These are phyloP conservation scores for Collybia mongolica DNA, from an alignment of 768 basidiomycete species.

Conservation along the genomic window DNA sequence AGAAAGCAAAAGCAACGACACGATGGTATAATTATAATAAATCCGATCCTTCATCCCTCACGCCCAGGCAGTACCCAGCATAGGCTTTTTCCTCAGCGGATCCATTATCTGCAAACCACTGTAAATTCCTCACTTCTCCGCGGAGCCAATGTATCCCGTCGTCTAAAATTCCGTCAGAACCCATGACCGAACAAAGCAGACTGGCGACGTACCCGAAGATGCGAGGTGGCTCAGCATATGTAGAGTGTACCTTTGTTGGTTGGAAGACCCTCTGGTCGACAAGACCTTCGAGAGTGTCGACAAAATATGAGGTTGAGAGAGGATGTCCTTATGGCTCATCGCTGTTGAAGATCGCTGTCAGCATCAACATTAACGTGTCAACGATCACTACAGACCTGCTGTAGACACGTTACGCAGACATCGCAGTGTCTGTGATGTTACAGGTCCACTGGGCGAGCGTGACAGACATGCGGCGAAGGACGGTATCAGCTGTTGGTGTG, in stretches of 20 bases:
- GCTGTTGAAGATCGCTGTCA: background rate
- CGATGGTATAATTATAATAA: too few relatives aligned
- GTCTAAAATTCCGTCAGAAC: background rate
- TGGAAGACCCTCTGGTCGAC: slow-evolving; percentile 6
- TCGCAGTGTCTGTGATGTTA: slow-evolving; percentile 13
- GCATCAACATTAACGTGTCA: background rate
- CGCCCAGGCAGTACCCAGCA: too few relatives aligned
- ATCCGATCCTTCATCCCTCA: too few relatives aligned
- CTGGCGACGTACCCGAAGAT: slow-evolving; percentile 5
- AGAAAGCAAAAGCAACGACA: too few relatives aligned
- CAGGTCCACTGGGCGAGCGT: slow-evolving; percentile 5
- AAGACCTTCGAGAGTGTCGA: slow-evolving; percentile 9
- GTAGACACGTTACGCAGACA: slow-evolving; percentile 17
- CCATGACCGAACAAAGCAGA: background rate
- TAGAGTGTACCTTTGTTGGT: slow-evolving; percentile 16
- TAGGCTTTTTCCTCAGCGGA: slow-evolving; percentile 10
- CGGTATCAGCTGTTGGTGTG: slow-evolving; percentile 6
- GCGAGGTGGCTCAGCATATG: slow-evolving; percentile 13
- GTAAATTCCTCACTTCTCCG: slow-evolving; percentile 3
- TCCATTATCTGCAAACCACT: slow-evolving; percentile 16
- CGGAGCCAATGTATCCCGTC: slow-evolving; percentile 11
- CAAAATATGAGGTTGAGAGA: slow-evolving; percentile 6
- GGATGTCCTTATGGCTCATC: slow-evolving; percentile 8
- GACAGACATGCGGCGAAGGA: slow-evolving; percentile 11
- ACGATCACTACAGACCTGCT: slow-evolving; percentile 6